These are phyloP conservation scores for Aspergillus homomorphus DNA, from an alignment of 495 filamentous ascomycete genomes.

Conservation along the genomic window DNA sequence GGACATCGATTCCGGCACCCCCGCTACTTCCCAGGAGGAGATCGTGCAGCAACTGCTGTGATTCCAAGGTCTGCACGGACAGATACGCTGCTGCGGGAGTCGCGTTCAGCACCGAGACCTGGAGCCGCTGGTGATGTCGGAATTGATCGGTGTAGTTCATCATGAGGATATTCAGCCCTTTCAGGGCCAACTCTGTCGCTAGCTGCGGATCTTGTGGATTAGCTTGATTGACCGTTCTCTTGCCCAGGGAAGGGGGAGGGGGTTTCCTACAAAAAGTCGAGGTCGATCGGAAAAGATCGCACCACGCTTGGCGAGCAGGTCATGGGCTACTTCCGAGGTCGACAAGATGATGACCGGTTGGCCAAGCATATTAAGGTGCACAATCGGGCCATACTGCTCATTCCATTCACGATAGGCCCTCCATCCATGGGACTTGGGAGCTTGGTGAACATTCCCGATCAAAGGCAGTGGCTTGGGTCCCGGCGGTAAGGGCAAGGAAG, in stretches of 20 bases:
- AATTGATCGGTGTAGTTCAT: slow-evolving; percentile 26
- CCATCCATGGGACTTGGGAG: slow-evolving; percentile 55
- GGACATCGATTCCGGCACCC: background rate
- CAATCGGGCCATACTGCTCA: slow-evolving; percentile 41
- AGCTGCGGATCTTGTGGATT: slow-evolving; percentile 14
- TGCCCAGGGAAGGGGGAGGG: too few species aligned
- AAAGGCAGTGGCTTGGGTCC: slow-evolving; percentile 54
- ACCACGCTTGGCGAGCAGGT: slow-evolving; percentile 27
- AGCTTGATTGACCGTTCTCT: too few species aligned
- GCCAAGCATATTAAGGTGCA: slow-evolving; percentile 26
- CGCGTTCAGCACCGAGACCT: slow-evolving; percentile 19
- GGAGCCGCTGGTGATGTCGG: slow-evolving; percentile 19
- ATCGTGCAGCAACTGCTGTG: background rate
- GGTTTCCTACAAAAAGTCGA: background rate
- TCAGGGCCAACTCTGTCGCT: slow-evolving; percentile 18
- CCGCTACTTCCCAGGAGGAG: background rate
- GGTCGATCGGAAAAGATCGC: slow-evolving; percentile 11
- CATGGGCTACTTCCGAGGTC: slow-evolving; percentile 27
- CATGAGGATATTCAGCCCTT: slow-evolving; percentile 21
- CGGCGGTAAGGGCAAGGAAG: slow-evolving; percentile 41
- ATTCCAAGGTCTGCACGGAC: slow-evolving; percentile 14
- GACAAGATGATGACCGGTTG: slow-evolving; percentile 29
- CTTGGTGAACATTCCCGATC: slow-evolving; percentile 54
- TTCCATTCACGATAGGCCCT: slow-evolving; percentile 51
- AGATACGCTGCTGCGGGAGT: slow-evolving; percentile 20